Base-by-base conservation (phyloP, 2,329 filamentous ascomycete species). In the Colletotrichum tropicicola region DNA sequence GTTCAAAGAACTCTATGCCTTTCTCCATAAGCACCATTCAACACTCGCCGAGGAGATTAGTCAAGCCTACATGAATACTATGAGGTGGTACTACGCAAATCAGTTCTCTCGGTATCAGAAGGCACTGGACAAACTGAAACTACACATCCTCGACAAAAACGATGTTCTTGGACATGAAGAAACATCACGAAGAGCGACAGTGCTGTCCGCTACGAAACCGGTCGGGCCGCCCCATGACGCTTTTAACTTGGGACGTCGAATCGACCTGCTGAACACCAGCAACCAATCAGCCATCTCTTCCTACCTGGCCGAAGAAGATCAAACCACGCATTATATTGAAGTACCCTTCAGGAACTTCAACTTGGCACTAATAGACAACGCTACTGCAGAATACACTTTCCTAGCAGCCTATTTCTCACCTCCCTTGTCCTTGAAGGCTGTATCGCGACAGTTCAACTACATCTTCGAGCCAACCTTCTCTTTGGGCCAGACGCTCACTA, bases 11-110 rank as follows among this genome's bases (percentile, higher is more conserved):
- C 82, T 98, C 0, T 99, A 91, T 77, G 85, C 88, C 6, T 99
- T 98, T 73, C 84, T 99, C 30, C 89, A 93, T 65, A 90, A 88
- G 70, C 91, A 95, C 69, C 94, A 98, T 72, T 83, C 91, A 1
- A 85, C 88, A n/a, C 87, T 99, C 6, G 93, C 93, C 8, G 91
- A 94, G 56, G 93, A 99, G 77, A 97, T 99, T 69, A 90, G 90
- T 8, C 91, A 93, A 75, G 96, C 97, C 4, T 99, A 99, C 73
- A 91, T 97, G 81, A 97, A 98, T 76, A 99, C 97, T 0, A 99
- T 99, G 93, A 89, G 94, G 56, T 99, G 96, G 96, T 99, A 99
- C 74, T 98, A 98, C 75, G 80, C 91, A 56, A 96, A 92, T 69
- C 93, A 98, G 75, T 99, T 99, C 74, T 89, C 88, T 4, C 90